These are phyloP conservation scores for Salvia hispanica DNA, from an alignment of 257 asterid genomes.

Conservation along the genomic window DNA sequence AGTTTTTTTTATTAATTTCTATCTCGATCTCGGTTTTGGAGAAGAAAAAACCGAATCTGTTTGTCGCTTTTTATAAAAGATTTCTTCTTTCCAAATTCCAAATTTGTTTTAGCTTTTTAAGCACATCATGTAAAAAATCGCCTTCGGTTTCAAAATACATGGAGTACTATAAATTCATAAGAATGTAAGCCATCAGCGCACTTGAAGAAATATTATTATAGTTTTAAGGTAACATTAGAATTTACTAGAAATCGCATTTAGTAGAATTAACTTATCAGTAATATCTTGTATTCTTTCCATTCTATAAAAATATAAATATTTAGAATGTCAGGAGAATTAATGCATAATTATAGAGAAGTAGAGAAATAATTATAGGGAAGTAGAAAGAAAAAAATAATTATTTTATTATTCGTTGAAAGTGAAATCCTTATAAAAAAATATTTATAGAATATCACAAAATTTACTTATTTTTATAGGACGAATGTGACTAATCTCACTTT, in stretches of 20 bases:
- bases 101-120: slow-evolving; percentile 27
- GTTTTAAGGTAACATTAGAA: slow-evolving; percentile 4
- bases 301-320: too few species aligned
- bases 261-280: too few species aligned
- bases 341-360: too few species aligned
- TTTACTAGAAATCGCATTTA: slow-evolving; percentile 12
- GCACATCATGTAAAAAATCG: slow-evolving; percentile 21
- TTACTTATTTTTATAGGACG: neutral
- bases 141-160: slow-evolving; percentile 1
- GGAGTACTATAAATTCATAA: too few species aligned
- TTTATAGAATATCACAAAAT: too few species aligned
- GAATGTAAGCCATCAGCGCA: neutral
- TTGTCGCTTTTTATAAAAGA: slow-evolving; percentile 37
- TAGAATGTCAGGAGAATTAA: too few species aligned
- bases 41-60: slow-evolving; percentile 50
- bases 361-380: too few species aligned
- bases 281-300: too few species aligned
- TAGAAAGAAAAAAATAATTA: too few species aligned
- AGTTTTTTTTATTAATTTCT: neutral
- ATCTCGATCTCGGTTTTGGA: slow-evolving; percentile 33
- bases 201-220: too few species aligned
- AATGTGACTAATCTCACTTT: neutral
- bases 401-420: too few species aligned
- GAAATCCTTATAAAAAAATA: too few species aligned
- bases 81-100: slow-evolving; percentile 23